Evolutionary conservation across 2,329 filamentous ascomycete species (phyloP), one percentile per base, ranked within the genome.

Genomic region (Thelonectria olida): DNA sequence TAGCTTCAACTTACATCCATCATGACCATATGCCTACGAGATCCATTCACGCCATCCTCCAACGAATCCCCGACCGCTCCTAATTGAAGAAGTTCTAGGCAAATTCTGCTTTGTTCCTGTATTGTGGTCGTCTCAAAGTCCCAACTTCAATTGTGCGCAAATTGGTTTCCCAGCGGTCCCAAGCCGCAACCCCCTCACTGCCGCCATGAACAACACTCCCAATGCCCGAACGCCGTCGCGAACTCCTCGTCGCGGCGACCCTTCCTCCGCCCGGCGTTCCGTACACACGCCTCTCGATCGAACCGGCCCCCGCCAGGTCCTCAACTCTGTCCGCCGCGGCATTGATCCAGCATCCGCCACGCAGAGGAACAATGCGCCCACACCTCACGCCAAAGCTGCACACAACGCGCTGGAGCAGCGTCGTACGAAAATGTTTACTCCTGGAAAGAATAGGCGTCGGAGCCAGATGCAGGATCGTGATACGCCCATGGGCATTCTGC

Each of bases 311-410:
- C 76, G 77, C 23, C 75, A 79, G 17, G 70, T 78, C 28, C 74
- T 78, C 47, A 78, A 77, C 51, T 80, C 78, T 3, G 68, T 77
- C 28, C 71, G 77, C 13, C 76, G 76, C 28, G 81, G 80, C 10
- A 79, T 80, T n/a, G 42, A 45, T 39, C 81, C 81, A 9, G 80
- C 79, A 31, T 85, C 84, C 2, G 83, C 72, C 10, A 68, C 76
- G 2, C 74, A 78, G 41, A 77, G 79, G 50, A 77, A 75, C 63
- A 79, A 81, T 73, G 78, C 79, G 12, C 78, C 81, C 3, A 90
- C 88, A 17, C 88, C 88, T 0, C 88, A 90, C 71, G 86, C 84
- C 47, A 84, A 84, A 67, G 87, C 87, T 10, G 88, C 88, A 42
- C 83, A 82, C 48, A 81, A 84, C 45, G 83, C 86, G 28, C 80